Evolutionary conservation across 352 stramenopile genomes (phyloP).

Genomic region (Phytophthora macrochlamydospora): DNA sequence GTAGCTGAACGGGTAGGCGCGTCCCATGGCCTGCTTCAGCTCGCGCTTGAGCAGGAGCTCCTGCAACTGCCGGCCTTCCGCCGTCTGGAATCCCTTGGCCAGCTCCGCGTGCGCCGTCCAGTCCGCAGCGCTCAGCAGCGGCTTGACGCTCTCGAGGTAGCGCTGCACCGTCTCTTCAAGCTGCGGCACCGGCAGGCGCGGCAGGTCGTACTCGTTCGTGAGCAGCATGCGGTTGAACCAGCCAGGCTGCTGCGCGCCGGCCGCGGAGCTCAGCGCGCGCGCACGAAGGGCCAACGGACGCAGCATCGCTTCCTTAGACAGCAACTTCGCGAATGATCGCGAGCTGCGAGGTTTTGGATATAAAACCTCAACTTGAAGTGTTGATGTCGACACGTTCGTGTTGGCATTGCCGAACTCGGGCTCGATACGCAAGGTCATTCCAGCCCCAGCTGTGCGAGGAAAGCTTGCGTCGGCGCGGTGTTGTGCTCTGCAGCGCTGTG

Average conservation of each 20-base stretch:
- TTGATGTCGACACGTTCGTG: slow-evolving; percentile 21
- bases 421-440: neutral
- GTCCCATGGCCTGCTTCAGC: slow-evolving; percentile 75
- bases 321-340: slow-evolving; percentile 34
- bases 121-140: slow-evolving; percentile 71
- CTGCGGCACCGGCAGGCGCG: slow-evolving; percentile 86
- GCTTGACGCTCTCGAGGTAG: slow-evolving; percentile 82
- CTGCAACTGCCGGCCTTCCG: slow-evolving; percentile 63
- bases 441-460: neutral
- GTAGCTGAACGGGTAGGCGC: slow-evolving; percentile 93
- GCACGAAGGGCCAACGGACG: slow-evolving; percentile 13
- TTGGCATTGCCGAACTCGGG: neutral
- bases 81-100: slow-evolving; percentile 58
- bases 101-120: slow-evolving; percentile 73
- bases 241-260: slow-evolving; percentile 39
- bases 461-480: slow-evolving; percentile 2
- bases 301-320: slow-evolving; percentile 22
- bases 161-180: slow-evolving; percentile 90
- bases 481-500: neutral
- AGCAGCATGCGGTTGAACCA: slow-evolving; percentile 80
- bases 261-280: slow-evolving; percentile 28
- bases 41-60: slow-evolving; percentile 72
- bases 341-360: neutral
- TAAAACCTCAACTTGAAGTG: slow-evolving; percentile 50
- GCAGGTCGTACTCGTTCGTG: slow-evolving; percentile 82